A percentile compares a stretch with the other conserved stretches of the same genome.
These are phyloP conservation scores for Solanum okadae DNA, from an alignment of 257 asterid species.

Conservation along the genomic window DNA sequence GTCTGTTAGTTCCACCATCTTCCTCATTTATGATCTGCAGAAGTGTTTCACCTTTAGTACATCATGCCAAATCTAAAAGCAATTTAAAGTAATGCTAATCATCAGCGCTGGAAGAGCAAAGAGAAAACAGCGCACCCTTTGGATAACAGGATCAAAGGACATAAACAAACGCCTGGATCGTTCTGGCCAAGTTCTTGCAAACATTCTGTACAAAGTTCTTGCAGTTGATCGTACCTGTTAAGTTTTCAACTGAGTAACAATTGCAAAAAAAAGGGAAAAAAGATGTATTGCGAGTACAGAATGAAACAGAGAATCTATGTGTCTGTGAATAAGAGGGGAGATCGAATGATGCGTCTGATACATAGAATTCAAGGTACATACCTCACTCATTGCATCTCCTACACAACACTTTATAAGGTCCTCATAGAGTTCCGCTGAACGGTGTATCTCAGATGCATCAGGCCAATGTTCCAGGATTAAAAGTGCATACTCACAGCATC, in stretches of 20 bases:
- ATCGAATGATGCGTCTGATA: neutral
- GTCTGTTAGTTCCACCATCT: conserved; percentile 94
- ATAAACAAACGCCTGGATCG: conserved; percentile 87
- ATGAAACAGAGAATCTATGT: neutral
- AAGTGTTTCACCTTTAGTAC: conserved; percentile 12
- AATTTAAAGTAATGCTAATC: neutral
- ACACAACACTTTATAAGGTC: conserved; percentile 92
- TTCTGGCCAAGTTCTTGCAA: conserved; percentile 97
- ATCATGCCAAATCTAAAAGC: conserved; percentile 1
- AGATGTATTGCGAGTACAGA: neutral
- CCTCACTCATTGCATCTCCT: conserved; percentile 99
- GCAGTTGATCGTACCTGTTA: conserved; percentile 94
- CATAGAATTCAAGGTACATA: conserved; percentile 12
- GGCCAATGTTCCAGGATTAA: conserved; percentile 95
- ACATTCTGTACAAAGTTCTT: conserved; percentile 90
- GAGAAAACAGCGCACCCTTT: conserved; percentile 54
- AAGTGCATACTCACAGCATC: conserved; percentile 98
- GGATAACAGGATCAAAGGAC: conserved; percentile 89
- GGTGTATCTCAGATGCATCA: conserved; percentile 97
- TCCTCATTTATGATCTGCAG: conserved; percentile 80
- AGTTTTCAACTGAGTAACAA: neutral
- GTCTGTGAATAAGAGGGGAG: neutral
- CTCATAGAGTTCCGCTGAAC: conserved; percentile 88
- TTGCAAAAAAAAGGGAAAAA: neutral
- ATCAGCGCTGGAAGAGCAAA: neutral